phyloP scores from a whole-genome alignment of 208 protist species.

The Trypanosomatidae sp. region DNA sequence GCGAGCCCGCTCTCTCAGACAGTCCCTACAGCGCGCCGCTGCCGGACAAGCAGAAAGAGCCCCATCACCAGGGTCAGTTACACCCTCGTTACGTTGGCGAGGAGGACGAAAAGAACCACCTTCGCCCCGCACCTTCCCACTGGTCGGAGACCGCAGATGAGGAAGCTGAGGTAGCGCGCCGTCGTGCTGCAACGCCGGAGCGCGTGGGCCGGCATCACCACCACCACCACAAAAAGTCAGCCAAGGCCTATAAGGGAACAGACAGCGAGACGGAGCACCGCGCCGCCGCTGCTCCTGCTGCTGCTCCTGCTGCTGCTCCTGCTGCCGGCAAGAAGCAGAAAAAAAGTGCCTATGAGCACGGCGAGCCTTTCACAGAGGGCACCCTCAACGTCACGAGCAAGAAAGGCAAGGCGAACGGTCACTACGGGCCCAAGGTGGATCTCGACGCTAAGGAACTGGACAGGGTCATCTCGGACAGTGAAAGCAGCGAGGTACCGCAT shows the following conservation, averaged over 20 bases:
- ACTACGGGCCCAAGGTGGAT: conserved; percentile 10
- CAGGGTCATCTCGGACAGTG: background rate
- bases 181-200: conserved; percentile 19
- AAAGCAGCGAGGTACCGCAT: conserved; percentile 17
- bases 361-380: conserved; percentile 39
- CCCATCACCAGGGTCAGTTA: conserved; percentile 1
- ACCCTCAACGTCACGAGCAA: conserved; percentile 17
- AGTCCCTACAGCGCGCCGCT: conserved; percentile 9
- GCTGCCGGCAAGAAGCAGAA: background rate
- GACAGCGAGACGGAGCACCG: conserved; percentile 3
- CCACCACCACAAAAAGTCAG: conserved; percentile 1
- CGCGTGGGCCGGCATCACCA: conserved; percentile 6
- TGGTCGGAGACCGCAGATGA: background rate
- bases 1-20: conserved; percentile 13
- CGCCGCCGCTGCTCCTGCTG: background rate
- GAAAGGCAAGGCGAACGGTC: conserved; percentile 15
- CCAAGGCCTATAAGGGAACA: background rate
- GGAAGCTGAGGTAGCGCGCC: background rate
- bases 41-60: conserved; percentile 7
- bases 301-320: too few relatives aligned
- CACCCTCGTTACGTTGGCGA: conserved; percentile 19
- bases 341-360: conserved; percentile 12
- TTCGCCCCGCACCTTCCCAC: background rate
- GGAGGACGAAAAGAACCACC: background rate
- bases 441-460: conserved; percentile 8